Percentiles rank a stretch among this genome's conserved stretches.
Evolutionary conservation across 257 asterid genomes (phyloP).

Genomic region (Galeopsis tetrahit): DNA sequence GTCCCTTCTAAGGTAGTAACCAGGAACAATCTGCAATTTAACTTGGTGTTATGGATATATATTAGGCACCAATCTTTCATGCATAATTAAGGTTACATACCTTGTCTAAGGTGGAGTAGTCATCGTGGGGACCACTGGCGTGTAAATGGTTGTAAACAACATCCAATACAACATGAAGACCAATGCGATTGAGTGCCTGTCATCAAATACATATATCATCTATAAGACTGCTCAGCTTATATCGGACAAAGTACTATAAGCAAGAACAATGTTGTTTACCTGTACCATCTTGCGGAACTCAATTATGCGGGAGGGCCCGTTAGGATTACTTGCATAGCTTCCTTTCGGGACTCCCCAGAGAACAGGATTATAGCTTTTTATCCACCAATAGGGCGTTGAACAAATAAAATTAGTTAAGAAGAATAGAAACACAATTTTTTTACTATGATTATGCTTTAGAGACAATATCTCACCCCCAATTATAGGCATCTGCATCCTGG

Average conservation of each 20-base stretch:
- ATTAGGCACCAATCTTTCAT: slow-evolving; percentile 2
- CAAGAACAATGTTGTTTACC: slow-evolving; percentile 46
- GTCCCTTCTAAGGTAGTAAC: slow-evolving; percentile 91
- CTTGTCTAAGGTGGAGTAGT: slow-evolving; percentile 86
- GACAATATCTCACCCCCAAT: slow-evolving; percentile 84
- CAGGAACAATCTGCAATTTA: slow-evolving; percentile 93
- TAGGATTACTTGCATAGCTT: slow-evolving; percentile 84
- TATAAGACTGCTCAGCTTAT: not conserved
- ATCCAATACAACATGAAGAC: slow-evolving; percentile 87
- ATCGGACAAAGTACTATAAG: not conserved
- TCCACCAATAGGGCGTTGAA: slow-evolving; percentile 28
- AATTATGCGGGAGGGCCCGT: slow-evolving; percentile 73
- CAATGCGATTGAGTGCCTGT: slow-evolving; percentile 85
- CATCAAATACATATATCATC: slow-evolving; percentile 35
- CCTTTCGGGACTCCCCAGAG: slow-evolving; percentile 99
- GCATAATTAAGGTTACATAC: slow-evolving; percentile 35
- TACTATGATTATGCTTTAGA: slow-evolving; percentile 25
- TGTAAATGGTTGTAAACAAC: slow-evolving; percentile 93
- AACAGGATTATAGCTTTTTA: slow-evolving; percentile 87
- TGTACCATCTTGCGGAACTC: slow-evolving; percentile 97
- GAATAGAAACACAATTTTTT: slow-evolving; percentile 16
- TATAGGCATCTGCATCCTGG: slow-evolving; percentile 82
- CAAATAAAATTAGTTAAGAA: slow-evolving; percentile 19
- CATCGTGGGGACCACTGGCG: slow-evolving; percentile 79
- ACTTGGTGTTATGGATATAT: slow-evolving; percentile 27